These are phyloP conservation scores for Erythrobasidium yunnanense DNA, from an alignment of 768 basidiomycete genomes.

Conservation along the genomic window DNA sequence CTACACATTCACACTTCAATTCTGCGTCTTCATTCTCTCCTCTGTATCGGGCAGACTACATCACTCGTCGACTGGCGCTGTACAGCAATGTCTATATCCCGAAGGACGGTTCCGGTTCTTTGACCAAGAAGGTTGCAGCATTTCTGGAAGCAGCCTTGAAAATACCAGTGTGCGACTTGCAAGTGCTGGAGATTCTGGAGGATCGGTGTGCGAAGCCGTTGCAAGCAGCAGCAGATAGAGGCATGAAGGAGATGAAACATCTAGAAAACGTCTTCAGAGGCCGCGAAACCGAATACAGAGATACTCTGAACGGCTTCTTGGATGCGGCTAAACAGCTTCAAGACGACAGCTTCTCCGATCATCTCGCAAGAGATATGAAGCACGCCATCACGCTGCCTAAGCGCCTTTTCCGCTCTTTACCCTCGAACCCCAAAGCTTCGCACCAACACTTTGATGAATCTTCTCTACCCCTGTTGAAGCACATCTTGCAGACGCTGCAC, in stretches of 20 bases:
- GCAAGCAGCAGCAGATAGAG: neutral
- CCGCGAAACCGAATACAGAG: neutral
- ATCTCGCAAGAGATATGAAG: neutral
- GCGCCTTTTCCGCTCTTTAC: conserved; percentile 54
- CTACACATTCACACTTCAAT: neutral
- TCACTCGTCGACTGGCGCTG: neutral
- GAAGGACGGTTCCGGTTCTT: too few relatives aligned
- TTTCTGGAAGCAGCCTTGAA: neutral
- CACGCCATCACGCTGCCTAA: conserved; percentile 48
- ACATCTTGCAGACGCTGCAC: conserved; percentile 41
- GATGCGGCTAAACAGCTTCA: neutral
- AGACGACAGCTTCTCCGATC: neutral
- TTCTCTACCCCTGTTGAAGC: conserved; percentile 30
- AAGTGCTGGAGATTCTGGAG: neutral
- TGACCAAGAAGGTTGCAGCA: neutral
- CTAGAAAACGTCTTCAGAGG: neutral
- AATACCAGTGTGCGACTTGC: neutral
- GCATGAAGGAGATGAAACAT: too few relatives aligned
- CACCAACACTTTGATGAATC: neutral
- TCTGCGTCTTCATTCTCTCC: neutral
- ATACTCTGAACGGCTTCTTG: neutral
- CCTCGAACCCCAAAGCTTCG: neutral
- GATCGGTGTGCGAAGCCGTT: neutral
- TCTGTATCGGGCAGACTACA: neutral
- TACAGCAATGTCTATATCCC: neutral